phyloP scores from a whole-genome alignment of 805 yeast species.

The Dipodascus albidus region DNA sequence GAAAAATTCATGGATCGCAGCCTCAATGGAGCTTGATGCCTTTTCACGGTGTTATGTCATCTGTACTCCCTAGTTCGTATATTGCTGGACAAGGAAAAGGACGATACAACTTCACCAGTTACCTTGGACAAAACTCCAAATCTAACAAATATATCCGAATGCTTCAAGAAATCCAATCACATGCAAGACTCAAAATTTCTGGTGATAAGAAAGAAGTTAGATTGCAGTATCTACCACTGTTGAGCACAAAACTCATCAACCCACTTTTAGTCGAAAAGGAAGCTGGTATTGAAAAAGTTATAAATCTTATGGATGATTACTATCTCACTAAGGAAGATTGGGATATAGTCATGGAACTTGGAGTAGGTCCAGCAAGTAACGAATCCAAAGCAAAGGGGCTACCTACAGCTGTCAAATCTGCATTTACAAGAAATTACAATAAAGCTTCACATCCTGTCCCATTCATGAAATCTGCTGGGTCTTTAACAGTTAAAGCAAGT shows the following conservation, averaged over 20 bases:
- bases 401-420: conserved; percentile 68
- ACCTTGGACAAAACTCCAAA: conserved; percentile 88
- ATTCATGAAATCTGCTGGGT: conserved; percentile 42
- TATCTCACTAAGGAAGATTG: conserved; percentile 85
- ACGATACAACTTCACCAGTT: conserved; percentile 67
- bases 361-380: conserved; percentile 45
- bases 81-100: conserved; percentile 49
- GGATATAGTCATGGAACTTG: conserved; percentile 77
- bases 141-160: conserved; percentile 64
- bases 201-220: conserved; percentile 68
- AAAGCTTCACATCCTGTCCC: conserved; percentile 70
- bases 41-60: conserved; percentile 75
- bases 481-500: conserved; percentile 26
- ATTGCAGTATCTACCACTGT: conserved; percentile 58
- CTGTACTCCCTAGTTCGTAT: conserved; percentile 65
- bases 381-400: conserved; percentile 46
- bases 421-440: conserved; percentile 82
- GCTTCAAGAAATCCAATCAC: conserved; percentile 81
- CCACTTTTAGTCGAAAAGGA: conserved; percentile 49
- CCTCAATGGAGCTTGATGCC: conserved; percentile 94
- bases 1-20: conserved; percentile 75
- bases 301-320: conserved; percentile 72
- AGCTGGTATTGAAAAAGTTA: conserved; percentile 54
- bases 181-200: conserved; percentile 67
- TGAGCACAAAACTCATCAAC: conserved; percentile 42